phyloP scores from a whole-genome alignment of 1,284 basidiomycete genomes.

The Fomitopsis pinicola region DNA sequence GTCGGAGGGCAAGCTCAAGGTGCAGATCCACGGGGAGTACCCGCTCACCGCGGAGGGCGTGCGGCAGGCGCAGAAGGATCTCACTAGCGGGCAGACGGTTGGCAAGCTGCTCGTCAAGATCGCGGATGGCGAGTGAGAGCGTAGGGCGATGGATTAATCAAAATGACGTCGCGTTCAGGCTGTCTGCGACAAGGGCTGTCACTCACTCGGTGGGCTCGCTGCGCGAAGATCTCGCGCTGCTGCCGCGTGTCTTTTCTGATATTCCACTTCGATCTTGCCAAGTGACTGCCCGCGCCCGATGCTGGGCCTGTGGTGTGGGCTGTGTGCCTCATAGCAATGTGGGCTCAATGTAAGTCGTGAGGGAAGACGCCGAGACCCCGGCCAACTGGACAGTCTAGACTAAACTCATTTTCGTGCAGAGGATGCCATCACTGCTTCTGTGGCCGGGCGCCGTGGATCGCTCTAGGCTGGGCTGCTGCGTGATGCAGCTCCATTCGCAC shows the following conservation, averaged over 20 bases:
- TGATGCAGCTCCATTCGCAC: no score
- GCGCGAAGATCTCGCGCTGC: neutral
- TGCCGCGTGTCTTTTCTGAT: neutral
- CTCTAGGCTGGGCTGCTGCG: no score
- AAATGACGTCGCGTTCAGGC: neutral
- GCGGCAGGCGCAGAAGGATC: conserved; percentile 75
- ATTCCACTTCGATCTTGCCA: neutral
- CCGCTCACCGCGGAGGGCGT: conserved; percentile 82
- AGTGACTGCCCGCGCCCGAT: no score
- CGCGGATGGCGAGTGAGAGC: conserved; percentile 16
- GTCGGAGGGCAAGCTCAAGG: conserved; percentile 58
- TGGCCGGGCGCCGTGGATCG: no score
- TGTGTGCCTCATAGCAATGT: no score
- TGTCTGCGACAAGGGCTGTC: neutral
- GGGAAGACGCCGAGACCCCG: no score
- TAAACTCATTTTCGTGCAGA: no score
- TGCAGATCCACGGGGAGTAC: conserved; percentile 77
- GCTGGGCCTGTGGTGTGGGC: no score
- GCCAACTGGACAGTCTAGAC: no score
- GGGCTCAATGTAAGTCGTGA: no score
- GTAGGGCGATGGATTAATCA: neutral
- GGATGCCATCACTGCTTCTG: no score
- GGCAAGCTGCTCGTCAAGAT: conserved; percentile 81
- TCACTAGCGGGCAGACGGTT: conserved; percentile 71
- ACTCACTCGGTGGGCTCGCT: neutral